Evolutionary conservation across 2,329 filamentous ascomycete species (phyloP), one percentile per base, ranked within the genome.

Genomic region (Fusarium duplospermum): DNA sequence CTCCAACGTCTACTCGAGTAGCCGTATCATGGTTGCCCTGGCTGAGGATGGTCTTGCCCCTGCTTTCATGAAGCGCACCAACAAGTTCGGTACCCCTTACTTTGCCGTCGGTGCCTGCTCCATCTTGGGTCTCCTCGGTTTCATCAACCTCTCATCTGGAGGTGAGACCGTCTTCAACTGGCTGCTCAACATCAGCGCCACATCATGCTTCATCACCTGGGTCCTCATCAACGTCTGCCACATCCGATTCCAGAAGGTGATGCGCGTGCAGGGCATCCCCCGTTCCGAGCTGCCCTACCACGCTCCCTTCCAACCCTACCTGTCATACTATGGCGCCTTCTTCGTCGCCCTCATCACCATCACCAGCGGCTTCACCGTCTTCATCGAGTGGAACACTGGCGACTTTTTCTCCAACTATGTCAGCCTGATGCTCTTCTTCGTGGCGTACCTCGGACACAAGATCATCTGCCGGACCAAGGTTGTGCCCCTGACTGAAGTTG

Each of bases 1-100:
- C 83, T 93, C 92, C 16, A 93, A 93, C 83, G 88, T 95, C 68
- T 94, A 93, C 84, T 93, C 92, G 47, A 91, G 90, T 68, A 92
- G 89, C 66, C 90, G 92, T 27, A 91, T 93, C 45, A 86, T 94
- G 38, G 87, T 93, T 71, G 90, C 89, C 11, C 86, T 94, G 14
- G 91, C 92, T 36, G 84, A 90, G 47, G 90, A 92, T 64, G 88
- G 89, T 47, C 89, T 91, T 67, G 92, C 91, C 0, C 92, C 92
- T 2, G 80, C 80, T 11, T 83, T 92, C 76, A 85, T 94, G 78
- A 87, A 86, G 70, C 82, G 84, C 56, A 93, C 90, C 69, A 92
- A 91, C 81, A 82, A 83, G 33, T 83, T 85, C 68, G 92, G 92
- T 31, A 91, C 92, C 1, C 92, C 92, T 0, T 90, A 90, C 81